These are phyloP conservation scores for Ophiocordyceps camponoti-leonardi DNA, from an alignment of 2,329 filamentous ascomycete species.

Conservation along the genomic window DNA sequence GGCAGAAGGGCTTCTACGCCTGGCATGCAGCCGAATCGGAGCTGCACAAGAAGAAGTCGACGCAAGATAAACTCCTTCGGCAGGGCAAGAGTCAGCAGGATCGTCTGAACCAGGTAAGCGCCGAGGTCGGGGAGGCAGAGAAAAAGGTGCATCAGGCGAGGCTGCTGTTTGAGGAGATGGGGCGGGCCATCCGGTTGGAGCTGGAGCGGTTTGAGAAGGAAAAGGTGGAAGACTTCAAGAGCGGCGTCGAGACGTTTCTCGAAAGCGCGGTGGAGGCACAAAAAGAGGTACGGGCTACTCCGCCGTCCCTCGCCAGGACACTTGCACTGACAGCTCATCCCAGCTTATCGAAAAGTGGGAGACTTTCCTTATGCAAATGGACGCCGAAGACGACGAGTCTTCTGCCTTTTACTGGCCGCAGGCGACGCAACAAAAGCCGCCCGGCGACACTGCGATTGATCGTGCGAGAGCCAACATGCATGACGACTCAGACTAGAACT, in stretches of 20 bases:
- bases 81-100: slow-evolving; percentile 96
- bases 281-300: slow-evolving; percentile 58
- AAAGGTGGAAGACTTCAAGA: slow-evolving; percentile 99
- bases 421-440: slow-evolving; percentile 29
- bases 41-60: slow-evolving; percentile 71
- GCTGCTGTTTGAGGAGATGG: slow-evolving; percentile 93
- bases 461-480: slow-evolving; percentile 40
- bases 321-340: slow-evolving; percentile 5
- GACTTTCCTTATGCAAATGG: slow-evolving; percentile 90
- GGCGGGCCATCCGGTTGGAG: slow-evolving; percentile 75
- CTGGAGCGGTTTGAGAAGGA: slow-evolving; percentile 89
- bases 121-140: slow-evolving; percentile 90
- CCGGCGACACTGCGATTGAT: slow-evolving; percentile 42
- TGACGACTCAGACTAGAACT: slow-evolving; percentile 39
- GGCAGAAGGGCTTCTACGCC: slow-evolving; percentile 87
- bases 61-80: slow-evolving; percentile 85
- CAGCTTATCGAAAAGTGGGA: slow-evolving; percentile 82
- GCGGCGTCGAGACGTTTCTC: slow-evolving; percentile 89
- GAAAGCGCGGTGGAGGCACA: slow-evolving; percentile 96
- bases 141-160: slow-evolving; percentile 80
- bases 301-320: background rate
- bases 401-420: slow-evolving; percentile 46
- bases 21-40: slow-evolving; percentile 90
- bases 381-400: slow-evolving; percentile 72
- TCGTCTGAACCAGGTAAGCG: slow-evolving; percentile 76